Percentiles rank a stretch among this genome's conserved stretches.
Evolutionary conservation across 805 yeast genomes (phyloP).

Genomic region (Suhomyces prunicola): DNA sequence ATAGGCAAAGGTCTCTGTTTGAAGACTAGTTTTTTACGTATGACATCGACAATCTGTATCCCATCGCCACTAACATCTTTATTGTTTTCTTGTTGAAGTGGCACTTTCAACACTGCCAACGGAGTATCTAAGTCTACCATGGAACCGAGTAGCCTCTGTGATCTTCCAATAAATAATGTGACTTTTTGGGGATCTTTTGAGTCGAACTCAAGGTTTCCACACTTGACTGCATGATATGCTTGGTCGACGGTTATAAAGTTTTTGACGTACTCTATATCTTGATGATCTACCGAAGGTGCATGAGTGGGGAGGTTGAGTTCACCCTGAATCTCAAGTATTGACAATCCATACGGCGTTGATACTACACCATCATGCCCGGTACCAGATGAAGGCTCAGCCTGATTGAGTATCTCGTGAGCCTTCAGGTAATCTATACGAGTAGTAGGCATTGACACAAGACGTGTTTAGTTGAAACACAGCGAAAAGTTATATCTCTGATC

Average conservation of each 20-base stretch:
- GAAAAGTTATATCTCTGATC: background rate
- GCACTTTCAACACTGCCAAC: constrained; percentile 56
- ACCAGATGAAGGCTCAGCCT: constrained; percentile 1
- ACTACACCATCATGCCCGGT: constrained; percentile 20
- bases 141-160: constrained; percentile 66
- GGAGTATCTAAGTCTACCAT: constrained; percentile 62
- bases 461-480: background rate
- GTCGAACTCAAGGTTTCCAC: constrained; percentile 49
- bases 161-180: constrained; percentile 60
- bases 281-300: constrained; percentile 34
- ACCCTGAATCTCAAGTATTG: constrained; percentile 71
- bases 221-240: constrained; percentile 45
- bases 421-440: constrained; percentile 7
- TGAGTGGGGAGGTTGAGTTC: constrained; percentile 49
- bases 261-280: constrained; percentile 26
- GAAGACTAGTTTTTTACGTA: constrained; percentile 58
- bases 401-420: constrained; percentile 3
- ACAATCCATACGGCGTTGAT: constrained; percentile 56
- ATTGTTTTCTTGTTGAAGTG: constrained; percentile 15
- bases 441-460: constrained; percentile 10
- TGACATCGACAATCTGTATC: constrained; percentile 57
- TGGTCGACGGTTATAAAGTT: constrained; percentile 35
- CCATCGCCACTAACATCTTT: constrained; percentile 11
- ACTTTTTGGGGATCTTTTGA: constrained; percentile 40
- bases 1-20: constrained; percentile 72